A percentile compares a stretch with the other conserved stretches of the same genome.
These are phyloP conservation scores for Trichoderma endophyticum DNA, from an alignment of 2,329 filamentous ascomycete species.

Conservation along the genomic window DNA sequence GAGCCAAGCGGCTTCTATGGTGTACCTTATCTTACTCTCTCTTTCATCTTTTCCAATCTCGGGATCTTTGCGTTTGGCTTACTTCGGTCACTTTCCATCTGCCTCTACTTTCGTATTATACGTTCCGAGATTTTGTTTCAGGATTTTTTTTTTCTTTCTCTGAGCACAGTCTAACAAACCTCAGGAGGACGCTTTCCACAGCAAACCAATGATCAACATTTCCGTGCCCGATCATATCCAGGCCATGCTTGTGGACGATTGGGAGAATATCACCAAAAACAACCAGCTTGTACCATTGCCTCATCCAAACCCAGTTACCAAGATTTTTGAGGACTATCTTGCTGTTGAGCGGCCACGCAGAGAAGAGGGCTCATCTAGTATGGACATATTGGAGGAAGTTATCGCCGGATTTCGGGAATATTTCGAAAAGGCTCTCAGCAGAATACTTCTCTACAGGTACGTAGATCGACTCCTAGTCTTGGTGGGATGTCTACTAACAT, in stretches of 20 bases:
- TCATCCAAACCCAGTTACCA: constrained; percentile 67
- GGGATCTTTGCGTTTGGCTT: not conserved
- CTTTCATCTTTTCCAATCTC: not conserved
- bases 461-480: not conserved
- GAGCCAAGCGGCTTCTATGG: not conserved
- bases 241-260: constrained; percentile 91
- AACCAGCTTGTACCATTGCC: constrained; percentile 85
- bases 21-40: not conserved
- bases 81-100: not conserved
- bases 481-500: not conserved
- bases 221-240: constrained; percentile 87
- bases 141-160: not conserved
- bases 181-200: constrained; percentile 85
- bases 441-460: constrained; percentile 79
- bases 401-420: constrained; percentile 85
- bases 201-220: constrained; percentile 80
- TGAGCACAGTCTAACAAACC: constrained; percentile 21
- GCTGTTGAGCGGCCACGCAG: constrained; percentile 66
- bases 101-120: not conserved
- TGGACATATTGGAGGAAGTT: constrained; percentile 87
- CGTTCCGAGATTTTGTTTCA: not conserved
- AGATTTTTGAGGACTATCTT: constrained; percentile 79
- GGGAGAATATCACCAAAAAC: constrained; percentile 98
- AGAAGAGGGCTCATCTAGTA: constrained; percentile 63
- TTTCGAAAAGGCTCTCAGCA: constrained; percentile 85